phyloP scores from a whole-genome alignment of 2,329 filamentous ascomycete species.

The Pestalotiopsis sp. region DNA sequence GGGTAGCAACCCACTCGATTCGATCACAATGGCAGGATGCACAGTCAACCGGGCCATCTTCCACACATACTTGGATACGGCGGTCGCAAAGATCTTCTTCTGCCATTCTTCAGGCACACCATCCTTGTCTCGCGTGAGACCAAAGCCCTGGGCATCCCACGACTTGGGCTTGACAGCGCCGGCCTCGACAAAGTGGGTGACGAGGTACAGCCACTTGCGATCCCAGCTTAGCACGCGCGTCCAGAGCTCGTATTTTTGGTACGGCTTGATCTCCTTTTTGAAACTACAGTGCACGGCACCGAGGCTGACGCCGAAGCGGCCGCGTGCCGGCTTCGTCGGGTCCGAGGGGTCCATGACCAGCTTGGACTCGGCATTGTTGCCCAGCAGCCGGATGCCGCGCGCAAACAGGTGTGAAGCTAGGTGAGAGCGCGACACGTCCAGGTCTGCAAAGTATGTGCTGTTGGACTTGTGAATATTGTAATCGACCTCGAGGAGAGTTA shows the following conservation, averaged over 20 bases:
- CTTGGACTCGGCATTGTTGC: slow-evolving; percentile 49
- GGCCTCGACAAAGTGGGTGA: slow-evolving; percentile 72
- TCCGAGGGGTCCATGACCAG: slow-evolving; percentile 56
- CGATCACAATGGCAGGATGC: slow-evolving; percentile 76
- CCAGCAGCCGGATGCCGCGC: slow-evolving; percentile 56
- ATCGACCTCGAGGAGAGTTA: slow-evolving; percentile 78
- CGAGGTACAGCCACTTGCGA: slow-evolving; percentile 78
- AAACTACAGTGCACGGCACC: slow-evolving; percentile 77
- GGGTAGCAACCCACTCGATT: slow-evolving; percentile 74
- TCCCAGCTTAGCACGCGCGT: slow-evolving; percentile 74
- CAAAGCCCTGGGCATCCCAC: slow-evolving; percentile 53
- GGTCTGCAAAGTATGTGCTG: slow-evolving; percentile 84
- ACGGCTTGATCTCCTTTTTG: slow-evolving; percentile 72
- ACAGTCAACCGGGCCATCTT: slow-evolving; percentile 84
- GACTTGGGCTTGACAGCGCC: slow-evolving; percentile 58
- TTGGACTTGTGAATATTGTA: slow-evolving; percentile 86
- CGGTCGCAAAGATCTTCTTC: slow-evolving; percentile 71
- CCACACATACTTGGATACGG: slow-evolving; percentile 79
- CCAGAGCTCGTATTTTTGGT: slow-evolving; percentile 74
- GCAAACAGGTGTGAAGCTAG: slow-evolving; percentile 72
- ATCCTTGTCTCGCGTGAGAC: slow-evolving; percentile 35
- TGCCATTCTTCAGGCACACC: slow-evolving; percentile 50
- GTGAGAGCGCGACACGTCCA: slow-evolving; percentile 82
- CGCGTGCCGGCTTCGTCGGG: slow-evolving; percentile 46
- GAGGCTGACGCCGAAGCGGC: slow-evolving; percentile 65